These are phyloP conservation scores for Neonectria hederae DNA, from an alignment of 2,329 filamentous ascomycete genomes.

Conservation along the genomic window DNA sequence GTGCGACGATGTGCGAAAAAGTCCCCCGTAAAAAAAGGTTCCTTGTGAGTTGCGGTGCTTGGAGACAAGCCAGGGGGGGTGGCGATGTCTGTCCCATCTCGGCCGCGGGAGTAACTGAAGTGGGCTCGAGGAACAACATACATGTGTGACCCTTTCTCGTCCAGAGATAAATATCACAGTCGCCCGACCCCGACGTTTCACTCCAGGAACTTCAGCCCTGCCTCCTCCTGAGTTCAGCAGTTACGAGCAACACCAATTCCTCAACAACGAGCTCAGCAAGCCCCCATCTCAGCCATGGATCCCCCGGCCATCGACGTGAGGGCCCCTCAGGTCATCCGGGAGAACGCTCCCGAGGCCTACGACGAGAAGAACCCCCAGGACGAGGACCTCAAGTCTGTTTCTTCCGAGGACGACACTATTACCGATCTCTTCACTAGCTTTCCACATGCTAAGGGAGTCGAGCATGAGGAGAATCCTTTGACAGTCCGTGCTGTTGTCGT, in stretches of 20 bases:
- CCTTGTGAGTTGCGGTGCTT: background rate
- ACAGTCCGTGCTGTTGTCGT: slow-evolving; percentile 65
- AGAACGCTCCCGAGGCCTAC: background rate
- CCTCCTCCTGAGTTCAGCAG: background rate
- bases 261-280: background rate
- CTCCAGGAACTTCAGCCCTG: background rate
- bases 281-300: background rate
- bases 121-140: background rate
- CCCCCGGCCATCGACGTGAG: background rate
- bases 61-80: background rate
- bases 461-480: slow-evolving; percentile 58
- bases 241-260: background rate
- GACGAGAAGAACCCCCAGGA: slow-evolving; percentile 41
- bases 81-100: background rate
- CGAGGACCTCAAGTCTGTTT: slow-evolving; percentile 41
- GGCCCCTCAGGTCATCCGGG: background rate
- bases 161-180: slow-evolving; percentile 15
- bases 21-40: slow-evolving; percentile 13
- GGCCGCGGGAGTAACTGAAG: background rate
- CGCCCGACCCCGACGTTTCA: background rate
- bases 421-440: slow-evolving; percentile 54
- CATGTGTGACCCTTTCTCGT: background rate
- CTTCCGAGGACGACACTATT: slow-evolving; percentile 43
- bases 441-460: slow-evolving; percentile 51
- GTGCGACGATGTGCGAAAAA: slow-evolving; percentile 17